Conservation (phyloP, 202 grass and related monocot genomes). For the Eragrostis tef region DNA sequence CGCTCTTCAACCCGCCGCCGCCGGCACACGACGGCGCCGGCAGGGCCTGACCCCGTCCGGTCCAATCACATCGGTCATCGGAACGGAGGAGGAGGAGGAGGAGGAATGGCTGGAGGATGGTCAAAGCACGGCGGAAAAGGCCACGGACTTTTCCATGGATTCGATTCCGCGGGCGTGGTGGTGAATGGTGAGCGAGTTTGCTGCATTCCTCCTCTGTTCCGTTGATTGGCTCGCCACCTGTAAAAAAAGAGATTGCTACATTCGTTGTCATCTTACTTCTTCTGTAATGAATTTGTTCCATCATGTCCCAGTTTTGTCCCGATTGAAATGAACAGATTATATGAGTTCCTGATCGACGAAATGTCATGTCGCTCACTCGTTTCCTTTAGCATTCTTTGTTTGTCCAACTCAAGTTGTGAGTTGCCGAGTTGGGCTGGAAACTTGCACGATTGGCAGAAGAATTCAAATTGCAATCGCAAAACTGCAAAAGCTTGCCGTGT, state of each 20-base stretch:
- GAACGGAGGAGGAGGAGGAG: slow-evolving; percentile 23
- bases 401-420: not conserved
- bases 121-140: slow-evolving; percentile 34
- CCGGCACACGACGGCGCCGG: slow-evolving; percentile 1
- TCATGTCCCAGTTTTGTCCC: slow-evolving; percentile 50
- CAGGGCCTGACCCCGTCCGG: slow-evolving; percentile 38
- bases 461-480: slow-evolving; percentile 23
- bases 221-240: slow-evolving; percentile 29
- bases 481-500: slow-evolving; percentile 44
- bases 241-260: slow-evolving; percentile 34
- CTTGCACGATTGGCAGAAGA: slow-evolving; percentile 39
- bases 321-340: not conserved
- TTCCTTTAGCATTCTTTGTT: slow-evolving; percentile 1
- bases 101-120: slow-evolving; percentile 4
- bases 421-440: slow-evolving; percentile 17
- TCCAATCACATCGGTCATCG: not conserved
- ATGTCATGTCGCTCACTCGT: not conserved
- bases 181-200: slow-evolving; percentile 21
- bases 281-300: slow-evolving; percentile 26
- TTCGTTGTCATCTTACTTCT: slow-evolving; percentile 21
- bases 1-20: slow-evolving; percentile 43
- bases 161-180: slow-evolving; percentile 11
- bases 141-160: slow-evolving; percentile 42
- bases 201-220: slow-evolving; percentile 11
- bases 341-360: not conserved